A percentile compares a stretch with the other conserved stretches of the same genome.
Evolutionary conservation across 1,284 basidiomycete species (phyloP).

Genomic region (Malassezia cuniculi): DNA sequence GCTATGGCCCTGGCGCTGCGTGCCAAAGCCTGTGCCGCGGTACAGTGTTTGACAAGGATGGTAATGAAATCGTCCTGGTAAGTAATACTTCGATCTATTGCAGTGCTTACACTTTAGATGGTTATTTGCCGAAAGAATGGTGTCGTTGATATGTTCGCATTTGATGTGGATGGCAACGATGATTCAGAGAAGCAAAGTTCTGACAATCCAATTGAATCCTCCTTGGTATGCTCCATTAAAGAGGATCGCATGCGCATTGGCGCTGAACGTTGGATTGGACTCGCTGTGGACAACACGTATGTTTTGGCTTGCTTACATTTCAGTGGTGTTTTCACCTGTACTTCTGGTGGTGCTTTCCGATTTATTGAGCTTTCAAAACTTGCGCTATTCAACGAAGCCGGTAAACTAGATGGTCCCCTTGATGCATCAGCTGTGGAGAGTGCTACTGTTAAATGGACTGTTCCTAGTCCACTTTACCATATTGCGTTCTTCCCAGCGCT

Average conservation of each 20-base stretch:
- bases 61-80: not conserved
- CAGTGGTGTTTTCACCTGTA: constrained; percentile 4
- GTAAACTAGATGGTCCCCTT: not conserved
- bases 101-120: not conserved
- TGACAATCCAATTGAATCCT: too few species aligned
- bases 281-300: constrained; percentile 4
- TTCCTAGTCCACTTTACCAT: constrained; percentile 7
- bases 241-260: constrained; percentile 14
- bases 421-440: not conserved
- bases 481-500: constrained; percentile 8
- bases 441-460: constrained; percentile 3
- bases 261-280: constrained; percentile 10
- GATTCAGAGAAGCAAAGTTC: not conserved
- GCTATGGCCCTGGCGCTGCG: constrained; percentile 6
- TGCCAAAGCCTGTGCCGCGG: constrained; percentile 8
- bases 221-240: constrained; percentile 4
- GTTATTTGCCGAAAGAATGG: constrained; percentile 11
- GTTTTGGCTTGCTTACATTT: constrained; percentile 1
- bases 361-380: not conserved
- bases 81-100: not conserved
- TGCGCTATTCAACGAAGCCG: not conserved
- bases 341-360: constrained; percentile 12
- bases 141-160: constrained; percentile 1
- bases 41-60: not conserved
- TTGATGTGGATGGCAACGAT: not conserved